A percentile compares a stretch with the other conserved stretches of the same genome.
These are phyloP conservation scores for Phyllosticta citrichinensis DNA, from an alignment of 2,329 filamentous ascomycete genomes.

Conservation along the genomic window DNA sequence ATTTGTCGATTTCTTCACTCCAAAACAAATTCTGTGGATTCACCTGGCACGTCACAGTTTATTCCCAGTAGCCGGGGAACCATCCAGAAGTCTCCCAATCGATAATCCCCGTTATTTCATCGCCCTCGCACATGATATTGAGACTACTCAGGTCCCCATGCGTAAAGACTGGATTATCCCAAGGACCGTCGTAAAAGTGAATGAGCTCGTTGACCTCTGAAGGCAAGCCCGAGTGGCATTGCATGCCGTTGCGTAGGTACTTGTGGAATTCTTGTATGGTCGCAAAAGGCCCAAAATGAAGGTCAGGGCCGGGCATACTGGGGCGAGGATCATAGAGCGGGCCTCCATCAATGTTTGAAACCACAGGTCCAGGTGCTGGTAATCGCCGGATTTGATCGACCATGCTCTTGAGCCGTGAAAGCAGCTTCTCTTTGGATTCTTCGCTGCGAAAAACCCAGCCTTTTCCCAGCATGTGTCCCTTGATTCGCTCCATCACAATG, in stretches of 20 bases:
- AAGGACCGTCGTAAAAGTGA: constrained; percentile 26
- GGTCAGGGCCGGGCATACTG: constrained; percentile 13
- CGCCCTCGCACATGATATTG: constrained; percentile 35
- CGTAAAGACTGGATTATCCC: constrained; percentile 35
- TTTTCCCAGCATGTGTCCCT: constrained; percentile 18
- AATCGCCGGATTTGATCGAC: constrained; percentile 15
- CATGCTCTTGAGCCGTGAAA: constrained; percentile 15
- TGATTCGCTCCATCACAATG: constrained; percentile 38
- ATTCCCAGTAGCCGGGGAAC: constrained; percentile 41
- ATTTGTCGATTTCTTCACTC: constrained; percentile 24
- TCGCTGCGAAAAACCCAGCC: constrained; percentile 14
- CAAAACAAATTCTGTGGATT: constrained; percentile 32
- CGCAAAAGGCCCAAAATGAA: constrained; percentile 24
- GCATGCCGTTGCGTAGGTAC: constrained; percentile 24
- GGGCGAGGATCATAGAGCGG: constrained; percentile 20
- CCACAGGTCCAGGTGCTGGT: constrained; percentile 11
- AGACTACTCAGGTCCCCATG: constrained; percentile 41
- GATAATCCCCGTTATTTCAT: constrained; percentile 36
- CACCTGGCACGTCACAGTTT: constrained; percentile 31
- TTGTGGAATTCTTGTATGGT: constrained; percentile 28
- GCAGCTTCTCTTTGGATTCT: constrained; percentile 11
- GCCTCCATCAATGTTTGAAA: constrained; percentile 13
- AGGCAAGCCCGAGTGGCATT: constrained; percentile 11
- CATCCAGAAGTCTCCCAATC: constrained; percentile 40
- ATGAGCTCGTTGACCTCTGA: constrained; percentile 26